Conservation (phyloP, 257 asterid genomes). For the Cynanchum wilfordii region DNA sequence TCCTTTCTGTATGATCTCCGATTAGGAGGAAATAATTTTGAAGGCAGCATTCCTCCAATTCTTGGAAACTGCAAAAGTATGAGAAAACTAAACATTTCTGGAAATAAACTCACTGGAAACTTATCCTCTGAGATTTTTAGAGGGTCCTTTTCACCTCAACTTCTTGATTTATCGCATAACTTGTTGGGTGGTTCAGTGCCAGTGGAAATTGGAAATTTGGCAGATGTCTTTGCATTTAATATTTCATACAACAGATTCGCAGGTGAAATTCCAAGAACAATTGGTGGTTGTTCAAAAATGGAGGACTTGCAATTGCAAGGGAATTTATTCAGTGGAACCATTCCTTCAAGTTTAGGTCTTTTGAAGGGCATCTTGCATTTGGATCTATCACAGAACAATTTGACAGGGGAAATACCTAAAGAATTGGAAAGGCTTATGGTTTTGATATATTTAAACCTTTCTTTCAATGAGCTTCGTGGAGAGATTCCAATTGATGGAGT, state of each 20-base stretch:
- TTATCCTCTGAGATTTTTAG: not conserved
- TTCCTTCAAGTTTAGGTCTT: not conserved
- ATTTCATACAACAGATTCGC: not conserved
- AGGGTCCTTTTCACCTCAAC: not conserved
- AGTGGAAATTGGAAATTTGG: not conserved
- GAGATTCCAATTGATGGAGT: too few relatives aligned
- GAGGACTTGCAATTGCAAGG: not conserved
- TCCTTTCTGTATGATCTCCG: too few relatives aligned
- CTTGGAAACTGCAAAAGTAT: not conserved
- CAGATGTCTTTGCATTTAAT: not conserved
- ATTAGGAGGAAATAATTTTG: too few relatives aligned
- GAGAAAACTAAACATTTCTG: not conserved
- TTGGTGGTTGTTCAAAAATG: not conserved
- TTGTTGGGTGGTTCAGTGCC: not conserved
- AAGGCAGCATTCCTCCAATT: not conserved
- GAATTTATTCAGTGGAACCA: not conserved
- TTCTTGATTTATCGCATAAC: not conserved
- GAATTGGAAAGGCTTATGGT: not conserved
- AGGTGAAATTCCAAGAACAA: not conserved
- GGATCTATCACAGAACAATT: not conserved
- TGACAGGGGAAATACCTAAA: not conserved
- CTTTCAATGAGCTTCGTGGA: not conserved
- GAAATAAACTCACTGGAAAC: not conserved
- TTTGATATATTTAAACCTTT: not conserved
- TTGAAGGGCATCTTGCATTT: not conserved